Base-by-base conservation (phyloP, 2,329 filamentous ascomycete species). In the Beauveria medogensis region DNA sequence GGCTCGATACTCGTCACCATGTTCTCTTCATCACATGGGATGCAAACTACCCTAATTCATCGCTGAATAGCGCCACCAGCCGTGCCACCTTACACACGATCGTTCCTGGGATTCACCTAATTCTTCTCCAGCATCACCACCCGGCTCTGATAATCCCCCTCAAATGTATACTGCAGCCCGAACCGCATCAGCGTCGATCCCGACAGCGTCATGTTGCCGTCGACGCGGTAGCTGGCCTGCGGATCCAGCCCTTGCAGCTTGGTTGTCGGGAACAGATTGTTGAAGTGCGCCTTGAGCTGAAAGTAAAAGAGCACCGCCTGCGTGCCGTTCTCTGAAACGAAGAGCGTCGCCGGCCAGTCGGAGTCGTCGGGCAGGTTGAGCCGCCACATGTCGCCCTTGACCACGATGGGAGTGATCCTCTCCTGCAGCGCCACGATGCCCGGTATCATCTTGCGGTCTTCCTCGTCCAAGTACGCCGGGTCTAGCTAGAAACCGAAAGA, bases 401-500 rank as follows among this genome's bases (percentile, higher is more conserved):
- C 75, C 3, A 88, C 76, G 22, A 87, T 74, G 0, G 84, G 84
- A 62, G 84, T 86, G 53, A 87, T 75, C 56, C 75, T 76, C 62
- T 84, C 80, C 2, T 83, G 80, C 6, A 81, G 73, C 0, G 70
- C 73, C 62, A 88, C 80, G 1, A 88, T 73, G 0, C 67, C 74
- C 0, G 85, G 84, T 0, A 88, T 76, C 34, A 75, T 74, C 0
- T 72, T 75, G 52, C 73, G 75, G n/a, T 88, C 85, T 14, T 79
- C 78, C 0, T 74, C 74, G 0, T 71, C 70, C 6, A 85, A 77
- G 8, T 80, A 74, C 0, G 72, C 72, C 0, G 85, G 85, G 66
- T 87, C 78, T 8, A 88, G 77, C 68, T 88, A 85, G 12, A 88
- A 77, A 0, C 85, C 85, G 65, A 88, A 88, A 0, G 82, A 85